Evolutionary conservation across 768 basidiomycete genomes (phyloP).

Genomic region (Boletus coccyginus): DNA sequence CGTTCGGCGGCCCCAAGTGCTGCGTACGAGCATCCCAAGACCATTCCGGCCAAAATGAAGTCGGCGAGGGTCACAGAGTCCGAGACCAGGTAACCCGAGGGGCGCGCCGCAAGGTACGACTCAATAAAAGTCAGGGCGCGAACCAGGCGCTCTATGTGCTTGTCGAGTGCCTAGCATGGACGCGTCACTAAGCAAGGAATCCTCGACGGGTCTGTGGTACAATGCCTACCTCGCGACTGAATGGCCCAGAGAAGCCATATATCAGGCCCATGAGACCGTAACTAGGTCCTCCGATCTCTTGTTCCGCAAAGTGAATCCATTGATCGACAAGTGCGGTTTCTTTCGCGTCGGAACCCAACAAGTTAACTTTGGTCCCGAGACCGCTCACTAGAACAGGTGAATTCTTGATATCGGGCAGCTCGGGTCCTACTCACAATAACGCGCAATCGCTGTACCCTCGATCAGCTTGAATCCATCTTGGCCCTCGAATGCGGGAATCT

Average conservation of each 20-base stretch:
- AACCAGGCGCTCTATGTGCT: not conserved
- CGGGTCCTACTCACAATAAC: slow-evolving; percentile 11
- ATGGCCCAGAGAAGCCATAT: not conserved
- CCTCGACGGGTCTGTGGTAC: no score
- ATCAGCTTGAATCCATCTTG: slow-evolving; percentile 16
- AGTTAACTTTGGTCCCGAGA: slow-evolving; percentile 6
- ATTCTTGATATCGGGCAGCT: not conserved
- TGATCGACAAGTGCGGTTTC: slow-evolving; percentile 16
- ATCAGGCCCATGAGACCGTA: not conserved
- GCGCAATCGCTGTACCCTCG: slow-evolving; percentile 18
- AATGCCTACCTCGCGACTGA: slow-evolving; percentile 10
- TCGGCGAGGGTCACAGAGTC: slow-evolving; percentile 20
- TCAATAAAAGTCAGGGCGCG: slow-evolving; percentile 15
- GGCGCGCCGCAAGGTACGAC: slow-evolving; percentile 2
- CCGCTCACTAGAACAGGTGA: slow-evolving; percentile 7
- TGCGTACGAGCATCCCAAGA: not conserved
- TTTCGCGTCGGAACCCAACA: slow-evolving; percentile 13
- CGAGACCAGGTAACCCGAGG: slow-evolving; percentile 15
- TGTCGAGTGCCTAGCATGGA: not conserved
- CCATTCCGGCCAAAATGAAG: slow-evolving; percentile 6
- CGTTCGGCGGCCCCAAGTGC: slow-evolving; percentile 12
- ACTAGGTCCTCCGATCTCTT: slow-evolving; percentile 1
- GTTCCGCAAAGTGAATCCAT: slow-evolving; percentile 21
- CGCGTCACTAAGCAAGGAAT: no score
- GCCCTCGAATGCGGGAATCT: slow-evolving; percentile 19